A percentile compares a stretch with the other conserved stretches of the same genome.
These are phyloP conservation scores for Candida suzukii DNA, from an alignment of 805 yeast genomes.

Conservation along the genomic window DNA sequence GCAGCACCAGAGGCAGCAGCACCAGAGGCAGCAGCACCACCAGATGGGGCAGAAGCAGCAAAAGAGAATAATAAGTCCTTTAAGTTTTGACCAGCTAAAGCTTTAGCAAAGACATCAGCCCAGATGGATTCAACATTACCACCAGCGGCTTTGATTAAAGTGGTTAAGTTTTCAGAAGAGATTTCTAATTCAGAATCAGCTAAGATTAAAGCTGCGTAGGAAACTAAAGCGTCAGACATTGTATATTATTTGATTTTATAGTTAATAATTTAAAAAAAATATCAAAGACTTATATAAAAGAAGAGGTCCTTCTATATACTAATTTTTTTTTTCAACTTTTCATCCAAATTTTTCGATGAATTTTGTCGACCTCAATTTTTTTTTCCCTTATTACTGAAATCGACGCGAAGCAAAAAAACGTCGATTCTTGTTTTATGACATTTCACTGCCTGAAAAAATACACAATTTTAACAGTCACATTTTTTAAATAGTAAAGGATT, in stretches of 20 bases:
- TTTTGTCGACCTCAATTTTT: too few species aligned
- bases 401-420: too few species aligned
- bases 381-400: too few species aligned
- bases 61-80: constrained; percentile 58
- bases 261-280: too few species aligned
- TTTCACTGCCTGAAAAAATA: too few species aligned
- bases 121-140: constrained; percentile 75
- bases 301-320: too few species aligned
- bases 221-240: constrained; percentile 93
- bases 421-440: too few species aligned
- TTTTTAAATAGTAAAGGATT: too few species aligned
- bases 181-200: constrained; percentile 96
- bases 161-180: constrained; percentile 68
- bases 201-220: constrained; percentile 97
- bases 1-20: constrained; percentile 56
- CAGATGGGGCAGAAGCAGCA: constrained; percentile 71
- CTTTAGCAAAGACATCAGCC: constrained; percentile 87
- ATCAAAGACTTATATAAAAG: too few species aligned
- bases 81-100: constrained; percentile 76
- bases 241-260: too few species aligned
- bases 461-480: neutral
- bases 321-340: too few species aligned
- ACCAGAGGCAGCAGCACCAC: constrained; percentile 61
- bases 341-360: too few species aligned
- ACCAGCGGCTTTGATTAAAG: constrained; percentile 78